A percentile compares a stretch with the other conserved stretches of the same genome.
Conservation (phyloP, 176 grass and related monocot species). For the Eremochloa ophiuroides region DNA sequence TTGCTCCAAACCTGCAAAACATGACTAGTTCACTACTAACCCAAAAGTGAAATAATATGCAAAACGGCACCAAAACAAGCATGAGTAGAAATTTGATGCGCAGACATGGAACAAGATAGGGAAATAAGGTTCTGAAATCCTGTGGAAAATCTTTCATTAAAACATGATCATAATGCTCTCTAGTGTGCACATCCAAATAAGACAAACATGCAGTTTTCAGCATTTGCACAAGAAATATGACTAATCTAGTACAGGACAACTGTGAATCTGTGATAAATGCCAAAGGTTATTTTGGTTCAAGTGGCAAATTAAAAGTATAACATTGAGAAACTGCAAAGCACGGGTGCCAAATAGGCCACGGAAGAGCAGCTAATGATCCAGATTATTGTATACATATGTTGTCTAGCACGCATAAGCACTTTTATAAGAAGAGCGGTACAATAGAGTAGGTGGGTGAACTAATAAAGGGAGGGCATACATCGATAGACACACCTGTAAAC, state of each 20-base stretch:
- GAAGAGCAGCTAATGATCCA: background rate
- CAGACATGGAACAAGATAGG: background rate
- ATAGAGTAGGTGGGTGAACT: background rate
- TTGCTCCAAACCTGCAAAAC: background rate
- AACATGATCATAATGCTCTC: too few relatives aligned
- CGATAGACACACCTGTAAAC: background rate
- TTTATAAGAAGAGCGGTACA: background rate
- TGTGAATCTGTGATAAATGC: background rate
- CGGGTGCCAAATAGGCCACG: background rate
- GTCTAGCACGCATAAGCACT: background rate
- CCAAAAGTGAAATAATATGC: background rate
- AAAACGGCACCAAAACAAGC: background rate
- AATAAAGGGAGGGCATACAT: background rate
- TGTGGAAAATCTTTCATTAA: background rate
- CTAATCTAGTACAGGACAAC: background rate
- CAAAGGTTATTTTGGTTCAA: background rate
- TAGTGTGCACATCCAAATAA: too few relatives aligned
- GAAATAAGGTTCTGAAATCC: background rate
- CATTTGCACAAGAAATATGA: background rate
- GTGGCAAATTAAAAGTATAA: background rate
- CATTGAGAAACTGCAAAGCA: background rate
- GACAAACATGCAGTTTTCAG: background rate
- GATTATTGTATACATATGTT: background rate
- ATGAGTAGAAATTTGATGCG: background rate
- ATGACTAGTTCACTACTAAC: background rate